Base-by-base conservation (phyloP, 305 asterid genomes). In the Rubia occidens region DNA sequence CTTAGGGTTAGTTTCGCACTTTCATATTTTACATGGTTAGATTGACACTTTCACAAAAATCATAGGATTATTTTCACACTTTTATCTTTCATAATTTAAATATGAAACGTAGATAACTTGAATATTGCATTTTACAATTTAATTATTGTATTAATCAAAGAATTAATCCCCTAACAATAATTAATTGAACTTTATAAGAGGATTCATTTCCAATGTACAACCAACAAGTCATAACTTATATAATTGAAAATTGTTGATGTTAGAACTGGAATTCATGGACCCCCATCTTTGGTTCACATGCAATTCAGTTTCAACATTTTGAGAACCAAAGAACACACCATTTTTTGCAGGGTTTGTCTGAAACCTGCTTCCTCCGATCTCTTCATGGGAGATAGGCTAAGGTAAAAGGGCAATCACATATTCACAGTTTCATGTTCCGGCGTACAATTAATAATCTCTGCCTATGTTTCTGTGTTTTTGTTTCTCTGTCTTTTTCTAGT, bases 241-340 rank as follows among this genome's bases (percentile, higher is more conserved):
- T 29, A 29, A 29, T 29, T 29, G 32, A 1, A 29, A 29, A 29
- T 29, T 29, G 32, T 29, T 29, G 32, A 1, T 29, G 32, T 29
- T 29, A 29, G 32, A 29, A 29, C 32, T 29, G 32, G 32, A 29
- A 29, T 29, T 11, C 24, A 58, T 69, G 78, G 70, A 37, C 32
- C 15, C 67, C 74, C 74, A 42, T 69, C 67, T 75, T 69, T 26
- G 60, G 32, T 62, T 63, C 74, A 74, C 78, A 63, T 75, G 78
- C 60, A 73, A 58, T 26, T 61, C 62, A 56, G 62, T 21, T 14
- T 56, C n/a, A 21, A 8, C 61, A 18, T 56, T 56, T 56, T 56
- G 62, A 15, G 62, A 56, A 56, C 29, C 35, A 20, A 56, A 20
- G 35, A 56, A 56, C 29, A 56, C 62, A 21, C 62, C 29, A 21